Conservation (phyloP, 306 rosid species). For the Psophocarpus tetragonolobus region DNA sequence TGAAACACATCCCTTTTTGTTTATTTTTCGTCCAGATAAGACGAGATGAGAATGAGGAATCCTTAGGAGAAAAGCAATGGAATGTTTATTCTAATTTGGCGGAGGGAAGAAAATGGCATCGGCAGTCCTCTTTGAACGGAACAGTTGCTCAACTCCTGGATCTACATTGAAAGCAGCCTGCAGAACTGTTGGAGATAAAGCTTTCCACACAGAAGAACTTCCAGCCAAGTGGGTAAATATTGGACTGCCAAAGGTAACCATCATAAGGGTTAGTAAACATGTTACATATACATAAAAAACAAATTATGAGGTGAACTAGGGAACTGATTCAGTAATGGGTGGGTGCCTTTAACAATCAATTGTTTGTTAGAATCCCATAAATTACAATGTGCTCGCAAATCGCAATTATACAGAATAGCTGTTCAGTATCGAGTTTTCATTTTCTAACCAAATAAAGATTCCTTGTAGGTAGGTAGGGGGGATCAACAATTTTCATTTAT, state of each 20-base stretch:
- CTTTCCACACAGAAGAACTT: slow-evolving; percentile 79
- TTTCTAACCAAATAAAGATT: background rate
- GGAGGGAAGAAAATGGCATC: slow-evolving; percentile 93
- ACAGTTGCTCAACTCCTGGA: slow-evolving; percentile 52
- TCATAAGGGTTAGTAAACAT: background rate
- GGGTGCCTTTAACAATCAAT: background rate
- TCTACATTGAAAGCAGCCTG: slow-evolving; percentile 81
- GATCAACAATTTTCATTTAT: background rate
- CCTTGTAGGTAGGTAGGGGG: background rate
- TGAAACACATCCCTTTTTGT: slow-evolving; percentile 14
- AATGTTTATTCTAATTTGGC: slow-evolving; percentile 42
- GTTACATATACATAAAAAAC: too few species aligned
- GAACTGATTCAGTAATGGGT: too few species aligned
- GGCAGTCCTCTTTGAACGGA: slow-evolving; percentile 75
- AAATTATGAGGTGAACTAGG: background rate
- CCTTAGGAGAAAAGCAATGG: background rate
- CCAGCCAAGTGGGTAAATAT: slow-evolving; percentile 87
- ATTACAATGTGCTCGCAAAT: background rate
- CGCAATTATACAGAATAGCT: background rate
- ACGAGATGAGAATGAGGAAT: background rate
- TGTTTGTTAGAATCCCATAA: too few species aligned
- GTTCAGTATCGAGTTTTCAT: background rate
- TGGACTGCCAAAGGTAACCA: slow-evolving; percentile 54
- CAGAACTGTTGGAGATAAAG: slow-evolving; percentile 65
- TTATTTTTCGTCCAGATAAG: slow-evolving; percentile 18